Conservation (phyloP, 768 basidiomycete genomes). For the Obba rivulosa region DNA sequence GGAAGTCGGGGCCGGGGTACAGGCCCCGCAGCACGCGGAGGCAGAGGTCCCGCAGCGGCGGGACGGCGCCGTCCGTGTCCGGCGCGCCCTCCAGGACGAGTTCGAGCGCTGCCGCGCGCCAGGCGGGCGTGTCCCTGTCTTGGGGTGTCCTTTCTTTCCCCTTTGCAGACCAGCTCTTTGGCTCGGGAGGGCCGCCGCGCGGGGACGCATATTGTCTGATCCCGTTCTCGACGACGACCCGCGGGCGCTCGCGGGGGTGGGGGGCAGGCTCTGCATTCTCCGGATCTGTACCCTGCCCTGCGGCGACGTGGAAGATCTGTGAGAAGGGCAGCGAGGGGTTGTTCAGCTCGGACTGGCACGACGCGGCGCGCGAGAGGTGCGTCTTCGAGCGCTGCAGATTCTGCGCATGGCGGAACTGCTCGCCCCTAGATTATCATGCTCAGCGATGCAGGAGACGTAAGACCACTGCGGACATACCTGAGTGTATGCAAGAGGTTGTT, state of each 20-base stretch:
- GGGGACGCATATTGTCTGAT: constrained; percentile 17
- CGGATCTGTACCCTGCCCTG: neutral
- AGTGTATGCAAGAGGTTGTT: constrained; percentile 47
- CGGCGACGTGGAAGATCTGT: constrained; percentile 27
- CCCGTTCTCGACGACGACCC: constrained; percentile 8
- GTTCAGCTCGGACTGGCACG: constrained; percentile 22
- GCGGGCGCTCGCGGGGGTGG: constrained; percentile 5
- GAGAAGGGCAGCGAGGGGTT: constrained; percentile 41
- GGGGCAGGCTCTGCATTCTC: constrained; percentile 8
- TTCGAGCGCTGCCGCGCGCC: constrained; percentile 55
- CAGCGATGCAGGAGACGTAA: constrained; percentile 1
- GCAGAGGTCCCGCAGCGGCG: constrained; percentile 54
- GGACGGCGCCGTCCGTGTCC: constrained; percentile 29
- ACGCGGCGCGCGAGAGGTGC: neutral
- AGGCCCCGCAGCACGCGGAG: constrained; percentile 40
- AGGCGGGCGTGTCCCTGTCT: constrained; percentile 26
- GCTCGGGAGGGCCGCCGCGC: constrained; percentile 27
- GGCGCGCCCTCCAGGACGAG: constrained; percentile 33
- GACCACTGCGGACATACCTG: constrained; percentile 30
- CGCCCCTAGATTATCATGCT: constrained; percentile 42
- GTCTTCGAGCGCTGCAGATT: constrained; percentile 37
- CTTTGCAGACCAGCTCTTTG: constrained; percentile 48
- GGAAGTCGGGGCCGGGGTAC: constrained; percentile 23
- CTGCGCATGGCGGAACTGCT: constrained; percentile 62
- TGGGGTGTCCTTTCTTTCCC: constrained; percentile 18